phyloP scores from a whole-genome alignment of 108 stramenopile genomes.

The Heterococcus sp. region DNA sequence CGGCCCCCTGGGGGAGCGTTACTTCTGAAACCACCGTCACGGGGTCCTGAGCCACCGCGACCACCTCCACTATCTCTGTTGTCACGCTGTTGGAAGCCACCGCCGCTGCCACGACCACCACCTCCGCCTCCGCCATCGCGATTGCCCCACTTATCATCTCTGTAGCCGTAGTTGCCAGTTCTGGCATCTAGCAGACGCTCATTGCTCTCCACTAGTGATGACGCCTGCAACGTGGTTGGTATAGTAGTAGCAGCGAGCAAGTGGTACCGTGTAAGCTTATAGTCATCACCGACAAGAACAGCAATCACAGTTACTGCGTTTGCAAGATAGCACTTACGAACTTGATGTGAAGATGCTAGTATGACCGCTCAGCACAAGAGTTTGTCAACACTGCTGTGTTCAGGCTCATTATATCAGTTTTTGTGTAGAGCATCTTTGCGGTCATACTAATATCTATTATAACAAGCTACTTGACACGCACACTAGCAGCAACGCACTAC shows the following conservation, averaged over 20 bases:
- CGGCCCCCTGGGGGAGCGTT: too few relatives aligned
- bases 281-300: too few relatives aligned
- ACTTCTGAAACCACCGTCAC: too few relatives aligned
- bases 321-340: too few relatives aligned
- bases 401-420: constrained; percentile 48
- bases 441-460: background rate
- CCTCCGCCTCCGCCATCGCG: background rate
- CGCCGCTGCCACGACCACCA: background rate
- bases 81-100: background rate
- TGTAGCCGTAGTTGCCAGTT: constrained; percentile 58
- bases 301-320: too few relatives aligned
- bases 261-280: too few relatives aligned
- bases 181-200: constrained; percentile 86
- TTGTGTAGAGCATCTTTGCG: background rate
- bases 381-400: constrained; percentile 38
- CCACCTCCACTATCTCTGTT: background rate
- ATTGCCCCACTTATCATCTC: background rate
- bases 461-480: background rate
- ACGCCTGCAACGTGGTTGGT: too few relatives aligned
- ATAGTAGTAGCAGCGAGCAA: too few relatives aligned
- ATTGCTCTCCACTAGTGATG: constrained; percentile 84
- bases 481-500: background rate
- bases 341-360: too few relatives aligned
- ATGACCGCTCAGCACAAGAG: constrained; percentile 8
- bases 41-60: too few relatives aligned